These are phyloP conservation scores for Nemania abortiva DNA, from an alignment of 2,329 filamentous ascomycete species.

Conservation along the genomic window DNA sequence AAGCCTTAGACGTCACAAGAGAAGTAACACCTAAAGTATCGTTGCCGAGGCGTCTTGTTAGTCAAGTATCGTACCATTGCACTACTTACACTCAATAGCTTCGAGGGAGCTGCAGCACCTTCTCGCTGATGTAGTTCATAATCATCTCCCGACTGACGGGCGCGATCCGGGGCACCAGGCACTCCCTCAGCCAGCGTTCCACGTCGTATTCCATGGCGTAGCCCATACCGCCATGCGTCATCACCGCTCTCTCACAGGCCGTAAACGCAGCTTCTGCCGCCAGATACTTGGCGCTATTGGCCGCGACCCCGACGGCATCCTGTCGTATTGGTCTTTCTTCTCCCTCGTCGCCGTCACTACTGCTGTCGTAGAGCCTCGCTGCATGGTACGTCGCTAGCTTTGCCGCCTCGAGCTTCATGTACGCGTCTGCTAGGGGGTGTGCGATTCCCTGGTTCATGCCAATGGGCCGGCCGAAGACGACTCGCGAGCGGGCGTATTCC, in stretches of 20 bases:
- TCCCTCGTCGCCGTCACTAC: slow-evolving; percentile 45
- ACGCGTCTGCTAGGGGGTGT: slow-evolving; percentile 74
- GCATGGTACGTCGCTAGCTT: slow-evolving; percentile 76
- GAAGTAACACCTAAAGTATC: neutral
- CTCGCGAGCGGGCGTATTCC: slow-evolving; percentile 73
- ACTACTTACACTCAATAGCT: slow-evolving; percentile 66
- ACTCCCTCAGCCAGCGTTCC: slow-evolving; percentile 74
- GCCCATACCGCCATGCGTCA: slow-evolving; percentile 73
- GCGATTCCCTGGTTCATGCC: slow-evolving; percentile 75
- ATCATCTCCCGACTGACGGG: slow-evolving; percentile 80
- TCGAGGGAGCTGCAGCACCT: slow-evolving; percentile 72
- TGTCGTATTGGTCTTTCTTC: slow-evolving; percentile 64
- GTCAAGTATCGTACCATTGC: neutral
- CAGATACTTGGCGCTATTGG: slow-evolving; percentile 78
- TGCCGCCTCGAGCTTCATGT: slow-evolving; percentile 73
- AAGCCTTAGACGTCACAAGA: neutral
- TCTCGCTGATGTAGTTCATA: slow-evolving; percentile 78
- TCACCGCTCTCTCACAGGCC: slow-evolving; percentile 70
- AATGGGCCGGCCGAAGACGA: slow-evolving; percentile 74
- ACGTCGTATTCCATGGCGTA: slow-evolving; percentile 75
- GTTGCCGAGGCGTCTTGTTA: neutral
- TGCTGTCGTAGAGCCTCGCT: slow-evolving; percentile 67
- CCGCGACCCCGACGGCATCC: slow-evolving; percentile 71
- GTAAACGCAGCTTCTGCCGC: slow-evolving; percentile 73
- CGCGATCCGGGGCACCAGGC: slow-evolving; percentile 72